phyloP scores from a whole-genome alignment of 345 rosid genomes.

The Gossypium ekmanianum region DNA sequence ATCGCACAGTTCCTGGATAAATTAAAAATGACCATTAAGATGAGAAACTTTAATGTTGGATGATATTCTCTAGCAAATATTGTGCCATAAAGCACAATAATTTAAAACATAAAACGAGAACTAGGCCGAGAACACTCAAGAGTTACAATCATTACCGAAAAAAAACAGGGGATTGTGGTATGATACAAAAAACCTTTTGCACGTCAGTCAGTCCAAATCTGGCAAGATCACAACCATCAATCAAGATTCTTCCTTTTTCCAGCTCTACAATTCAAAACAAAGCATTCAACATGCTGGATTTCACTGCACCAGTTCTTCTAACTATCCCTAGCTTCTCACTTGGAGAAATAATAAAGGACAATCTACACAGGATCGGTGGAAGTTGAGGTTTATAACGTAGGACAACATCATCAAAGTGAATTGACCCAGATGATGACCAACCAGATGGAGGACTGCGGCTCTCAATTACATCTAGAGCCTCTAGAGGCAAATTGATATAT shows the following conservation, averaged over 20 bases:
- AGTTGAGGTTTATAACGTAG: slow-evolving; percentile 87
- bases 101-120: neutral
- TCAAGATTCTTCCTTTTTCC: slow-evolving; percentile 69
- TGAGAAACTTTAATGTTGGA: neutral
- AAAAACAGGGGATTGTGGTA: slow-evolving; percentile 96
- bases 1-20: slow-evolving; percentile 73
- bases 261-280: slow-evolving; percentile 82
- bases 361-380: slow-evolving; percentile 80
- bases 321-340: slow-evolving; percentile 88
- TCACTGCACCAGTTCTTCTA: slow-evolving; percentile 97
- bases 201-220: slow-evolving; percentile 74
- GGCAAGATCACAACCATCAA: slow-evolving; percentile 64
- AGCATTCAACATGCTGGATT: slow-evolving; percentile 92
- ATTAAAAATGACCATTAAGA: slow-evolving; percentile 12
- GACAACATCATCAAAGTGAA: slow-evolving; percentile 75
- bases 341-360: slow-evolving; percentile 56
- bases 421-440: slow-evolving; percentile 80
- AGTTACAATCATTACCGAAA: slow-evolving; percentile 49
- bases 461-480: slow-evolving; percentile 62
- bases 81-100: neutral
- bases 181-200: slow-evolving; percentile 73
- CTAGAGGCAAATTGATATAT: slow-evolving; percentile 79
- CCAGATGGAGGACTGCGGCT: slow-evolving; percentile 65
- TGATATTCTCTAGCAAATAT: neutral
- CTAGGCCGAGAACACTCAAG: neutral